phyloP scores from a whole-genome alignment of 1,284 basidiomycete species.

The Rhizoctonia solani region DNA sequence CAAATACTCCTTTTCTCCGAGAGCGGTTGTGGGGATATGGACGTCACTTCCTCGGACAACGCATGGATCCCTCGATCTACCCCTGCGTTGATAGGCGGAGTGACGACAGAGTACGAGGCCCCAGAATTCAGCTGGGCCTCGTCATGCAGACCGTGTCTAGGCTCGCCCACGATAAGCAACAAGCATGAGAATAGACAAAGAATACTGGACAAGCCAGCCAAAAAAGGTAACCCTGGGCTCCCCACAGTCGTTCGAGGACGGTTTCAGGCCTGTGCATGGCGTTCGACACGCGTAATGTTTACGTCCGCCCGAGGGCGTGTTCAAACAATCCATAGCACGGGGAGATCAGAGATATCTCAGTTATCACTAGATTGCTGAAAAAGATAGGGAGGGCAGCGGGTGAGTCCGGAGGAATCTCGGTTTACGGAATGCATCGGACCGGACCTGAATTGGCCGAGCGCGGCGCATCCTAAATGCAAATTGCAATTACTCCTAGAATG shows the following conservation, averaged over 20 bases:
- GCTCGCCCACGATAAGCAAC: slow-evolving; percentile 2
- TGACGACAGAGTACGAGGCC: slow-evolving; percentile 18
- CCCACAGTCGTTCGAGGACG: background rate
- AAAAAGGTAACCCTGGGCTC: background rate
- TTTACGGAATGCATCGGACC: slow-evolving; percentile 16
- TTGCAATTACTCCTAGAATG: background rate
- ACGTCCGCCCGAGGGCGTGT: background rate
- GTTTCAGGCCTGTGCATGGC: background rate
- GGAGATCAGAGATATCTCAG: slow-evolving; percentile 15
- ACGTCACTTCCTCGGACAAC: background rate
- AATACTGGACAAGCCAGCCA: background rate
- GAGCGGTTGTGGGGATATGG: background rate
- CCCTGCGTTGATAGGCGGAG: slow-evolving; percentile 15
- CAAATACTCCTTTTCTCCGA: background rate
- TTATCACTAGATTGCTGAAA: too few relatives aligned
- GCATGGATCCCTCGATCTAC: slow-evolving; percentile 18
- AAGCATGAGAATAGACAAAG: slow-evolving; percentile 1
- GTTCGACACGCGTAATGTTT: background rate
- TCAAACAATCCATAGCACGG: background rate
- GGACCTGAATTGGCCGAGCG: slow-evolving; percentile 4
- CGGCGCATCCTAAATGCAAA: background rate
- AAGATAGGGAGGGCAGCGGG: slow-evolving; percentile 12
- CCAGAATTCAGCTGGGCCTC: background rate
- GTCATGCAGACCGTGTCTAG: background rate
- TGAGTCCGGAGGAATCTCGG: background rate